These are phyloP conservation scores for Phyllosticta citriasiana DNA, from an alignment of 2,329 filamentous ascomycete species.

Conservation along the genomic window DNA sequence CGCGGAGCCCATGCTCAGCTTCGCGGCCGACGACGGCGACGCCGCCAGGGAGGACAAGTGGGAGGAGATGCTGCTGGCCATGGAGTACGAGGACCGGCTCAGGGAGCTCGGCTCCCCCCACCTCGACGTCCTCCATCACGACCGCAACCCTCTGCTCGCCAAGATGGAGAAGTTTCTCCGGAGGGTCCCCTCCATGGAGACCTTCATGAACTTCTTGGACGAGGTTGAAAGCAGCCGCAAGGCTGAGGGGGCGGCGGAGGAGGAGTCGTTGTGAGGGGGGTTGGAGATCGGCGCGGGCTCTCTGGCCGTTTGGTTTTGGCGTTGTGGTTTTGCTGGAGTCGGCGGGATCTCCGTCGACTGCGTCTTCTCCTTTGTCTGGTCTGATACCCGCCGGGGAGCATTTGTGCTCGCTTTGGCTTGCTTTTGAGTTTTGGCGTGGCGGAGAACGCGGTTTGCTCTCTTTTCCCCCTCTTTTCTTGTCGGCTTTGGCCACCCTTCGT, in stretches of 20 bases:
- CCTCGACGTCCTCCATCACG: neutral
- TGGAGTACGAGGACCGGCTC: neutral
- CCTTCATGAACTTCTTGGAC: neutral
- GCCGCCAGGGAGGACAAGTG: neutral
- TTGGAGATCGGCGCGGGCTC: too few species aligned
- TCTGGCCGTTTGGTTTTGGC: too few species aligned
- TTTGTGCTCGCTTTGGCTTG: too few species aligned
- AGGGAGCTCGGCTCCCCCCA: neutral
- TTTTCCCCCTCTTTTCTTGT: too few species aligned
- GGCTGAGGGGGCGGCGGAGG: neutral
- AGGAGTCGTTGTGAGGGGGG: neutral
- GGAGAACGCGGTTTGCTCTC: too few species aligned
- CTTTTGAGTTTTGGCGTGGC: too few species aligned
- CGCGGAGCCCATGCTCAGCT: neutral
- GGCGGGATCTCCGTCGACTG: too few species aligned
- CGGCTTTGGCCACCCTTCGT: too few species aligned
- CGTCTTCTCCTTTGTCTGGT: too few species aligned
- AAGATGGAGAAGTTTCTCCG: neutral
- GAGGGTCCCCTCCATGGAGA: neutral
- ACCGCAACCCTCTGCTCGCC: neutral
- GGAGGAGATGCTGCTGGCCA: neutral
- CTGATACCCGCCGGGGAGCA: too few species aligned
- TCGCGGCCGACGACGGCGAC: neutral
- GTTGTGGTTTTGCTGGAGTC: too few species aligned
- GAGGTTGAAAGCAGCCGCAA: neutral